Conservation (phyloP, 352 stramenopile species). For the Globisporangium uncinulatum region DNA sequence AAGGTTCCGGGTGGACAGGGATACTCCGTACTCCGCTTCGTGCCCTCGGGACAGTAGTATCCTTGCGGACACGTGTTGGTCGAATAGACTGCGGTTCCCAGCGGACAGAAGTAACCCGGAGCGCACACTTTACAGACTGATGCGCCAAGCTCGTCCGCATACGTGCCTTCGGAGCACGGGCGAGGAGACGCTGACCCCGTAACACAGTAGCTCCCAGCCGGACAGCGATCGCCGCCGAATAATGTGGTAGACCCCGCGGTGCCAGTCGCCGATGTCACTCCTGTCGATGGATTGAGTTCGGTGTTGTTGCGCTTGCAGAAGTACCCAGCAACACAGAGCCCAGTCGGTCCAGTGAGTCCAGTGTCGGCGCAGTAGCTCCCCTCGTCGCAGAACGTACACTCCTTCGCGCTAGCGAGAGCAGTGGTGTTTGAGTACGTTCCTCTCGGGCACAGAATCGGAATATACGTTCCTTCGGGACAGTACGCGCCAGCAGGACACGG, state of each 20-base stretch:
- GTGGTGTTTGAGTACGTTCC: slow-evolving; percentile 57
- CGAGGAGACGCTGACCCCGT: slow-evolving; percentile 25
- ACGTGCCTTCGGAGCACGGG: slow-evolving; percentile 39
- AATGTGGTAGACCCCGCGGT: slow-evolving; percentile 2
- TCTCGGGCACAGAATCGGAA: slow-evolving; percentile 46
- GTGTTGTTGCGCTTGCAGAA: slow-evolving; percentile 56
- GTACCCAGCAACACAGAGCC: slow-evolving; percentile 29
- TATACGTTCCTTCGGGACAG: slow-evolving; percentile 66
- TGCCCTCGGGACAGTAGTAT: slow-evolving; percentile 79
- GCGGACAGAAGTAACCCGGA: slow-evolving; percentile 36
- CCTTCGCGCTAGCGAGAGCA: slow-evolving; percentile 25
- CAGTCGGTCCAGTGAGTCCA: slow-evolving; percentile 31
- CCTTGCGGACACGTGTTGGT: slow-evolving; percentile 62
- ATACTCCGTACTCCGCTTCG: slow-evolving; percentile 38
- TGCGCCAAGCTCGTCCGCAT: slow-evolving; percentile 21
- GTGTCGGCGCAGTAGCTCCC: slow-evolving; percentile 35
- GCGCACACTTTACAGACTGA: slow-evolving; percentile 29
- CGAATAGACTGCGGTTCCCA: slow-evolving; percentile 36
- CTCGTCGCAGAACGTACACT: slow-evolving; percentile 61
- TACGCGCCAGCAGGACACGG: slow-evolving; percentile 66
- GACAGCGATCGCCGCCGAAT: slow-evolving; percentile 37
- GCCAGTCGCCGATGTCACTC: slow-evolving; percentile 10
- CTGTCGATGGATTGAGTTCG: slow-evolving; percentile 25
- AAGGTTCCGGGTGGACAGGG: slow-evolving; percentile 82
- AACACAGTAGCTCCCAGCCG: slow-evolving; percentile 44